phyloP scores from a whole-genome alignment of 164 flowering plant genomes.

The Magnolia officinalis region DNA sequence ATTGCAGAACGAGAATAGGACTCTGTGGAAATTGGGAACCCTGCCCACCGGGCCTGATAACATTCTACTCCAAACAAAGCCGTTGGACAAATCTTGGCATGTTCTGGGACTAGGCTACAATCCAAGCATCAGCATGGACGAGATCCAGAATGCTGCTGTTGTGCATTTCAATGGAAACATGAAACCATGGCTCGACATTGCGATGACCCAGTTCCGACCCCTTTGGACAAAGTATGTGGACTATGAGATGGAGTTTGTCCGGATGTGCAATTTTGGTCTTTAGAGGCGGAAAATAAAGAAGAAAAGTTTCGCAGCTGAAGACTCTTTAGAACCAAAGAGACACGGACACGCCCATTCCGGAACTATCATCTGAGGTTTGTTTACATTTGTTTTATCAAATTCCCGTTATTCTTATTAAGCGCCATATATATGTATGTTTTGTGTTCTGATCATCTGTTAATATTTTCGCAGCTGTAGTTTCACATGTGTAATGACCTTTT shows the following conservation, averaged over 20 bases:
- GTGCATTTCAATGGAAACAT: conserved; percentile 32
- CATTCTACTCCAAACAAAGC: conserved; percentile 28
- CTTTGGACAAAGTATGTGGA: conserved; percentile 26
- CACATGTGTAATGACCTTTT: too few relatives aligned
- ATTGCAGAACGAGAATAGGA: conserved; percentile 14
- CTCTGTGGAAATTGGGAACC: conserved; percentile 22
- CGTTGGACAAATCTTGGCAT: conserved; percentile 33
- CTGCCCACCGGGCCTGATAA: conserved; percentile 25
- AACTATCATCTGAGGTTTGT: background rate
- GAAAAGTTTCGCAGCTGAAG: conserved; percentile 1
- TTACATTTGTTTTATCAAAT: background rate
- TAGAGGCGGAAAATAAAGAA: background rate
- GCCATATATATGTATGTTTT: background rate
- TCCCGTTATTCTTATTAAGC: background rate
- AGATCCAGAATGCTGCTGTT: conserved; percentile 23
- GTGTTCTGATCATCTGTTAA: too few relatives aligned
- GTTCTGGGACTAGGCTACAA: conserved; percentile 30
- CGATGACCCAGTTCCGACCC: conserved; percentile 26
- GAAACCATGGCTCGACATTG: conserved; percentile 27
- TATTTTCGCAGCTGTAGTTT: too few relatives aligned
- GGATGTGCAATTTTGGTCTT: conserved; percentile 19
- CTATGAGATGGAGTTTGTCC: conserved; percentile 21
- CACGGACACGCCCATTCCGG: background rate
- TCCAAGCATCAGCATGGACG: conserved; percentile 29
- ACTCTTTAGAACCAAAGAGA: background rate